A percentile compares a stretch with the other conserved stretches of the same genome.
These are phyloP conservation scores for Podila epicladia DNA, from an alignment of 192 early-diverging fungal species.

Conservation along the genomic window DNA sequence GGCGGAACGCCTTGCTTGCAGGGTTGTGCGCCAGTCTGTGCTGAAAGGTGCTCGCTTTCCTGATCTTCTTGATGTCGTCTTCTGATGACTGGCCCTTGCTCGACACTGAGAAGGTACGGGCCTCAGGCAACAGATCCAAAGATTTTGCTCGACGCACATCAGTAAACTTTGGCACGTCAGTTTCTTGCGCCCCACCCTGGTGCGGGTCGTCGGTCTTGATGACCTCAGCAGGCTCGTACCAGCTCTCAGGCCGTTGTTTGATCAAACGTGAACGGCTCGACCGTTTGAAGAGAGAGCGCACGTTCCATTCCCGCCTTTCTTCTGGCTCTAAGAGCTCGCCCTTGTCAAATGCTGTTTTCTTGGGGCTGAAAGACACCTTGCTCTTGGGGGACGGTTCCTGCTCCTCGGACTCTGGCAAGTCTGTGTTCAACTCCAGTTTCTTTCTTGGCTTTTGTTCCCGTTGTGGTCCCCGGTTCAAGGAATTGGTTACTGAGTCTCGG, in stretches of 20 bases:
- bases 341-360: background rate
- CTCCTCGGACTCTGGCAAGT: too few relatives aligned
- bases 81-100: background rate
- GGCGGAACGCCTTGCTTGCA: slow-evolving; percentile 31
- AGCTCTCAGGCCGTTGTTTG: background rate
- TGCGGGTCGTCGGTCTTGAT: background rate
- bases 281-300: background rate
- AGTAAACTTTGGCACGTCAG: background rate
- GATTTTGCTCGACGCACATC: background rate
- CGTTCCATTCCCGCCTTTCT: background rate
- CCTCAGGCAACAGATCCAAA: background rate
- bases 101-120: background rate
- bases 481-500: background rate
- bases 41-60: slow-evolving; percentile 24
- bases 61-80: background rate
- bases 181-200: background rate
- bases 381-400: too few relatives aligned
- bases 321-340: background rate
- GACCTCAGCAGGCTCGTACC: background rate
- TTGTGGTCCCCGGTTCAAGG: background rate
- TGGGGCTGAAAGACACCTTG: background rate
- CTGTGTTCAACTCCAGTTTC: too few relatives aligned
- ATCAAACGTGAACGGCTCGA: background rate
- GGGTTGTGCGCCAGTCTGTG: slow-evolving; percentile 18
- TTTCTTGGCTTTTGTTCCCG: too few relatives aligned